A percentile compares a stretch with the other conserved stretches of the same genome.
Conservation (phyloP, 2,329 filamentous ascomycete genomes). For the Thielaviopsis cerberus region DNA sequence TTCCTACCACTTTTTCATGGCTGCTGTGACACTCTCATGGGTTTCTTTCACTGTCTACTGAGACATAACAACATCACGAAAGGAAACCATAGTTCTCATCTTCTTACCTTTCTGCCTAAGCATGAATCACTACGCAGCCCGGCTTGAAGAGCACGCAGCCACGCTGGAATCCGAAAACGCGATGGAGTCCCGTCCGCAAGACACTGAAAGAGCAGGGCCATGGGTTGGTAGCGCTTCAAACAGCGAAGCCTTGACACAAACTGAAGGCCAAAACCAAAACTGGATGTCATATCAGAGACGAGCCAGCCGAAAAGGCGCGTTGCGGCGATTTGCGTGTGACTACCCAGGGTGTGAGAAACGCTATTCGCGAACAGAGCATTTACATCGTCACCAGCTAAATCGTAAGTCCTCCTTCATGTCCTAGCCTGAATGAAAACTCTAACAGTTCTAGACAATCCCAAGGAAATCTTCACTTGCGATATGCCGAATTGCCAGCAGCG, state of each 20-base stretch:
- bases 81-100: not conserved
- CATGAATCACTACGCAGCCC: not conserved
- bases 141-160: not conserved
- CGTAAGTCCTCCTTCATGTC: slow-evolving; percentile 28
- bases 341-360: slow-evolving; percentile 58
- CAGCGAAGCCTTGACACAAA: not conserved
- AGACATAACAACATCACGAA: not conserved
- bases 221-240: not conserved
- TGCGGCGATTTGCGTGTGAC: slow-evolving; percentile 41
- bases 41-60: not conserved
- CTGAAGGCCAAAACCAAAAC: not conserved
- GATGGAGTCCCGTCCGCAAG: not conserved
- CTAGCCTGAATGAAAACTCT: slow-evolving; percentile 10
- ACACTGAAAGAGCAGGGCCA: not conserved
- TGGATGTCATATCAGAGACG: slow-evolving; percentile 29
- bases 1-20: not conserved
- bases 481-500: slow-evolving; percentile 54
- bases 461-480: slow-evolving; percentile 63
- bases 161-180: not conserved
- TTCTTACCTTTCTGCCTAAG: not conserved
- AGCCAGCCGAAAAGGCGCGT: slow-evolving; percentile 32
- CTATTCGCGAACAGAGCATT: slow-evolving; percentile 64
- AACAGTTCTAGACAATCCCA: slow-evolving; percentile 41
- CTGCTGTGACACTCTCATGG: not conserved
- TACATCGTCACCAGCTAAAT: slow-evolving; percentile 67